A percentile compares a stretch with the other conserved stretches of the same genome.
phyloP scores from a whole-genome alignment of 345 rosid genomes.

The Rubroshorea leprosula region DNA sequence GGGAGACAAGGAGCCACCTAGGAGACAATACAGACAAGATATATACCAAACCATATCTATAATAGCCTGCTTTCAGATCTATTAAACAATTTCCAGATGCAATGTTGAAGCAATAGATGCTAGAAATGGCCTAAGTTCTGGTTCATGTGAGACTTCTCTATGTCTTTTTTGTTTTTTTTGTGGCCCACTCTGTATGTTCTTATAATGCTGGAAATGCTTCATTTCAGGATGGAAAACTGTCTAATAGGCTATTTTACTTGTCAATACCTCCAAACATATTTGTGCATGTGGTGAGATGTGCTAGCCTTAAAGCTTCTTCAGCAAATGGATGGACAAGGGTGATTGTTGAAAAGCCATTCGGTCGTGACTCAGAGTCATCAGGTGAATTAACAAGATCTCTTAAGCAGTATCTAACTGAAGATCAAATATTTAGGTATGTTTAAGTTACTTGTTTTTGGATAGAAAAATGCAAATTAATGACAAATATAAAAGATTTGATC shows the following conservation, averaged over 20 bases:
- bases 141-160: too few species aligned
- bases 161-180: too few species aligned
- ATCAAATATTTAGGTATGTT: conserved; percentile 76
- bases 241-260: conserved; percentile 77
- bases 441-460: neutral
- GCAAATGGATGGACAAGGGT: conserved; percentile 80
- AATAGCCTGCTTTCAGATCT: too few species aligned
- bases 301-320: conserved; percentile 69
- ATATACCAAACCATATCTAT: too few species aligned
- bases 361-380: conserved; percentile 80
- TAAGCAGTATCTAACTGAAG: conserved; percentile 70
- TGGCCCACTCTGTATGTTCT: too few species aligned
- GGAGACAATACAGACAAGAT: too few species aligned
- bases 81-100: too few species aligned
- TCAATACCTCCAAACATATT: conserved; percentile 87
- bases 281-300: conserved; percentile 75
- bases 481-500: neutral
- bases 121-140: too few species aligned
- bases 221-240: conserved; percentile 57
- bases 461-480: neutral
- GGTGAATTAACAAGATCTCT: conserved; percentile 70
- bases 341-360: conserved; percentile 91
- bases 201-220: neutral
- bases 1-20: too few species aligned
- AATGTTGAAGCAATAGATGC: too few species aligned